Conservation (phyloP, 2,329 filamentous ascomycete species). For the Hypoxylon sp. region DNA sequence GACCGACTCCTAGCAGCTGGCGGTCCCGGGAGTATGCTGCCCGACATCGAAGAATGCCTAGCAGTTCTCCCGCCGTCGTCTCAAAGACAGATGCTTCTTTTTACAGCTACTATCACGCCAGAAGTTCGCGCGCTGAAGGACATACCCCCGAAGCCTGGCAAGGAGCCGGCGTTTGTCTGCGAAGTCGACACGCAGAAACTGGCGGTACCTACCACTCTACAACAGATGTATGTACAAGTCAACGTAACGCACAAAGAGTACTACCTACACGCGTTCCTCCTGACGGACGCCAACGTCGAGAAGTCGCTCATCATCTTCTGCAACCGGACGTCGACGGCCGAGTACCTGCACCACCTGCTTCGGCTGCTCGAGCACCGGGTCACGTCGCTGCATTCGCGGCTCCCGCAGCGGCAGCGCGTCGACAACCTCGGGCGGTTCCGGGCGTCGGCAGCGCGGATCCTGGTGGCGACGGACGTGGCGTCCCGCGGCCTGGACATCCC, state of each 20-base stretch:
- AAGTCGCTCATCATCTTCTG: slow-evolving; percentile 92
- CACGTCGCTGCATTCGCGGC: slow-evolving; percentile 86
- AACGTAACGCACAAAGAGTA: slow-evolving; percentile 94
- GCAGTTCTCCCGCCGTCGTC: slow-evolving; percentile 78
- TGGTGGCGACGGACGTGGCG: slow-evolving; percentile 95
- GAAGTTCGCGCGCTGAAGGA: slow-evolving; percentile 89
- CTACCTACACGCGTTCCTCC: slow-evolving; percentile 88
- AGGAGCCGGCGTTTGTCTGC: slow-evolving; percentile 84
- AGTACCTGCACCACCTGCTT: slow-evolving; percentile 87
- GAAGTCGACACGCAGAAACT: slow-evolving; percentile 81
- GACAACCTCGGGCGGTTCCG: slow-evolving; percentile 92
- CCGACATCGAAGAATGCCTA: slow-evolving; percentile 89
- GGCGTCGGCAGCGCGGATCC: slow-evolving; percentile 83
- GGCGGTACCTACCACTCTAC: slow-evolving; percentile 80
- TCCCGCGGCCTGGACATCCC: slow-evolving; percentile 95
- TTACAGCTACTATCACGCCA: slow-evolving; percentile 93
- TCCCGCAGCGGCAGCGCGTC: slow-evolving; percentile 84
- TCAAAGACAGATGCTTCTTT: slow-evolving; percentile 89
- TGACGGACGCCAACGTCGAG: slow-evolving; percentile 75
- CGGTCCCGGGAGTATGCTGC: slow-evolving; percentile 86
- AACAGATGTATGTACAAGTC: slow-evolving; percentile 85
- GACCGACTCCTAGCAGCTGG: slow-evolving; percentile 82
- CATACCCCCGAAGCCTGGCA: slow-evolving; percentile 72
- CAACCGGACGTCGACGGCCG: slow-evolving; percentile 89
- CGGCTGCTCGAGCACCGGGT: slow-evolving; percentile 87